Base-by-base conservation (phyloP, 2,329 filamentous ascomycete species). In the Pseudofabraea citricarpa region DNA sequence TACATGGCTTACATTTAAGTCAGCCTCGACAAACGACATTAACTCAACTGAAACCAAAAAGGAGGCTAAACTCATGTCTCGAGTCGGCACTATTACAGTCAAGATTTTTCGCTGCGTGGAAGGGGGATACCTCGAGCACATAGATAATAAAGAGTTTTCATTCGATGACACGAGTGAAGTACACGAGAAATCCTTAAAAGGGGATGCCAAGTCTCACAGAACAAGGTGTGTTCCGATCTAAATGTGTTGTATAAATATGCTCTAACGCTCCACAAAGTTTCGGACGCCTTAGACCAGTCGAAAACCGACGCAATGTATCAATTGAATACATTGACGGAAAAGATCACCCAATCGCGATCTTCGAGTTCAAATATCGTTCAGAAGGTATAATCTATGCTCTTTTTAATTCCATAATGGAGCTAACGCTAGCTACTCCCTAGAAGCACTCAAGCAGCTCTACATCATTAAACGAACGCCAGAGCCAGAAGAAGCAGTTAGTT, bases 321-420 rank as follows among this genome's bases (percentile, higher is more conserved):
- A 3, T 3, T 4, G 3, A 9, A 15, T 27, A 15, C 33, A 19
- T 53, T 19, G 54, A 56, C 51, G 54, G 46, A 49, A 51, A 8
- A 2, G 45, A 50, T 16, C 16, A 50, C 24, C 49, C 47, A 2
- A 5, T 51, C 18, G 47, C 36, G 10, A 43, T 40, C 8, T 57
- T 55, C 38, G 48, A 20, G 24, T 59, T 60, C 45, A 54, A 54
- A 20, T 61, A 60, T 29, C 47, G 56, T 10, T 56, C 50, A 16
- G 40, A 43, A 22, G 46, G 56, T 56, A 45, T 4, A 36, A 23
- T 26, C 6, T 20, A 20, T 35, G 5, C 3, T 18, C 13, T 5
- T 10, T 8, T 6, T 45, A 21, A 26, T 9, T 27, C 15, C 4
- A 35, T 41, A 12, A 41, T 36, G 13, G 36, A 20, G 19, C 20